phyloP scores from a whole-genome alignment of 2,329 filamentous ascomycete genomes.

The Monosporascus ibericus region DNA sequence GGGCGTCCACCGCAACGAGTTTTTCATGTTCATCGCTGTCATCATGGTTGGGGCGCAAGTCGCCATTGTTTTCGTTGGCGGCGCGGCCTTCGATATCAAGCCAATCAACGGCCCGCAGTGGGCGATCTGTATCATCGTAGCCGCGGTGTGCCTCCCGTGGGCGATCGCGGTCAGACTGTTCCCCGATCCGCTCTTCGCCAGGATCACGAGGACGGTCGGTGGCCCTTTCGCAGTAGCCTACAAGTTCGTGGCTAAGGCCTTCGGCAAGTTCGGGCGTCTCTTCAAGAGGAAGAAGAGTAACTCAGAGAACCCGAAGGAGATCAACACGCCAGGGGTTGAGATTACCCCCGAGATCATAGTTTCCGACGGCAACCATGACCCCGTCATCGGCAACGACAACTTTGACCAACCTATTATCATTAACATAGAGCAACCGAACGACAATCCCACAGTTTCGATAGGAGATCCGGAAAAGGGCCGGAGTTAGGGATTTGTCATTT shows the following conservation, averaged over 20 bases:
- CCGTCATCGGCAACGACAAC: not conserved
- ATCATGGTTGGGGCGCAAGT: conserved; percentile 54
- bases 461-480: conserved; percentile 19
- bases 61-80: conserved; percentile 52
- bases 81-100: conserved; percentile 46
- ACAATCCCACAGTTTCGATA: conserved; percentile 16
- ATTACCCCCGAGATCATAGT: conserved; percentile 20
- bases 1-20: conserved; percentile 48
- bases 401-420: not conserved
- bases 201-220: conserved; percentile 22
- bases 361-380: conserved; percentile 7
- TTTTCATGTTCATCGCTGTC: conserved; percentile 51
- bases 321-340: conserved; percentile 1
- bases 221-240: conserved; percentile 24
- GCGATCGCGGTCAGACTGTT: conserved; percentile 43
- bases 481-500: conserved; percentile 1
- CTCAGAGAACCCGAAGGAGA: not conserved
- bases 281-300: conserved; percentile 11
- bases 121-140: conserved; percentile 46
- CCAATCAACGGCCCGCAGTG: conserved; percentile 45
- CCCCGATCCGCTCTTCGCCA: conserved; percentile 38
- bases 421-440: not conserved
- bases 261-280: conserved; percentile 11
- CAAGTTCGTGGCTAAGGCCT: conserved; percentile 10
- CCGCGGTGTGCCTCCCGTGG: conserved; percentile 43